Evolutionary conservation across 805 yeast genomes (phyloP), one percentile per base, ranked within the genome.

Genomic region (Candida montana): DNA sequence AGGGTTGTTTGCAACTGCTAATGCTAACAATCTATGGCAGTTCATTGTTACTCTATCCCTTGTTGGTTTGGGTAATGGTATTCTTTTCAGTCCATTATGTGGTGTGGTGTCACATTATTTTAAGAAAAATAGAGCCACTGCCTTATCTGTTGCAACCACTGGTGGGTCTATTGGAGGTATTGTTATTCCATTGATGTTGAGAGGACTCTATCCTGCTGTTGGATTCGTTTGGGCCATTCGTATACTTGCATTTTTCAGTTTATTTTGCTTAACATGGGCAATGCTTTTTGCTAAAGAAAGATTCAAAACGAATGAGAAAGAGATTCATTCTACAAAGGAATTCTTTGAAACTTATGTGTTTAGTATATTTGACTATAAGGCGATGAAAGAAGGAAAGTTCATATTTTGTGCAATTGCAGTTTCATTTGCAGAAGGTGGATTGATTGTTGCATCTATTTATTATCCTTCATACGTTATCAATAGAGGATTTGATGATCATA

Each of bases 101-200:
- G 74, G 84, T 7, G 77, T 76, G 15, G 69, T 81, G 1, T 75
- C 80, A 20, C 86, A 83, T 45, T 83, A 85, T 81, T 83, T 82
- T 55, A 61, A 67, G 30, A 62, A 59, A 27, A 79, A 68, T 50
- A 65, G 89, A 51, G 89, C 82, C 1, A 65, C 69, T 45, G 82
- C 80, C 1, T 63, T 69, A 12, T 72, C 77, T 18, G 44, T 69
- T 1, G 75, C 78, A 0, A 70, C 75, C 3, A 63, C 69, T 42
- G 81, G 81, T 16, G 81, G 81, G 2, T 72, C 79, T 4, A 40
- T 77, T 16, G 83, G 82, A 18, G 83, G 82, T 32, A 63, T 75
- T 41, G 50, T 70, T 10, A 71, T 79, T 60, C 81, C 83, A 3
- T 58, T 76, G 38, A 67, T 77, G 59, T 64, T 79, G 47, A 68